Percentiles rank a stretch among this genome's conserved stretches.
phyloP scores from a whole-genome alignment of 1,139 yeast genomes.

The Kurtzmaniella quercitrusa region DNA sequence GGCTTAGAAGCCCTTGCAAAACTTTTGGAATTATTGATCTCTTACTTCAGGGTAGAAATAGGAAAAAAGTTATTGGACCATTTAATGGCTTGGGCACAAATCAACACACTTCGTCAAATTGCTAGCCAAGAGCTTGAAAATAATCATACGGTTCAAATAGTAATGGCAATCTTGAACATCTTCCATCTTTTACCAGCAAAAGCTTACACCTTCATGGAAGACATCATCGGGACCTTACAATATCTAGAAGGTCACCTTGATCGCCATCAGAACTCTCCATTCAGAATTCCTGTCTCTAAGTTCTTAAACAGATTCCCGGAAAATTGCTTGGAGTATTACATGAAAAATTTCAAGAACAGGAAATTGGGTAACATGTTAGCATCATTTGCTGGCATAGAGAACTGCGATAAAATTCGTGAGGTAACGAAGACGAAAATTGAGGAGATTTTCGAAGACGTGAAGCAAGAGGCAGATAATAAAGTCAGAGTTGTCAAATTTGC shows the following conservation, averaged over 20 bases:
- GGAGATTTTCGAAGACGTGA: slow-evolving; percentile 31
- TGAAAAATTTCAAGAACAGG: slow-evolving; percentile 62
- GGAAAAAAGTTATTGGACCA: slow-evolving; percentile 93
- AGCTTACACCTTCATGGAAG: slow-evolving; percentile 90
- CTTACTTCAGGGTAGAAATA: slow-evolving; percentile 94
- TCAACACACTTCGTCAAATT: slow-evolving; percentile 64
- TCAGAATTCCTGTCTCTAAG: slow-evolving; percentile 86
- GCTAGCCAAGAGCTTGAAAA: slow-evolving; percentile 74
- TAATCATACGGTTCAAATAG: slow-evolving; percentile 78
- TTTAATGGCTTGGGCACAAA: slow-evolving; percentile 94
- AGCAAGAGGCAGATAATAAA: slow-evolving; percentile 48
- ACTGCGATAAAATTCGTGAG: slow-evolving; percentile 55
- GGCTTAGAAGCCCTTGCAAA: slow-evolving; percentile 92
- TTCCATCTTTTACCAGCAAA: slow-evolving; percentile 90
- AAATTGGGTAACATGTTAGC: slow-evolving; percentile 66
- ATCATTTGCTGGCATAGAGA: slow-evolving; percentile 56
- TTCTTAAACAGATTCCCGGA: slow-evolving; percentile 80
- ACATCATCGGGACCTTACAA: slow-evolving; percentile 70
- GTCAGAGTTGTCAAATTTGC: slow-evolving; percentile 61
- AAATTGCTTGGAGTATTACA: slow-evolving; percentile 70
- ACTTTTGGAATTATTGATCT: slow-evolving; percentile 77
- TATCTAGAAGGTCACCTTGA: slow-evolving; percentile 80
- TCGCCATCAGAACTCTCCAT: slow-evolving; percentile 84
- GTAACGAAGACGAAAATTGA: slow-evolving; percentile 51
- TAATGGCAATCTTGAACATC: slow-evolving; percentile 85